Evolutionary conservation across 257 asterid species (phyloP).

Genomic region (Penstemon newberryi): DNA sequence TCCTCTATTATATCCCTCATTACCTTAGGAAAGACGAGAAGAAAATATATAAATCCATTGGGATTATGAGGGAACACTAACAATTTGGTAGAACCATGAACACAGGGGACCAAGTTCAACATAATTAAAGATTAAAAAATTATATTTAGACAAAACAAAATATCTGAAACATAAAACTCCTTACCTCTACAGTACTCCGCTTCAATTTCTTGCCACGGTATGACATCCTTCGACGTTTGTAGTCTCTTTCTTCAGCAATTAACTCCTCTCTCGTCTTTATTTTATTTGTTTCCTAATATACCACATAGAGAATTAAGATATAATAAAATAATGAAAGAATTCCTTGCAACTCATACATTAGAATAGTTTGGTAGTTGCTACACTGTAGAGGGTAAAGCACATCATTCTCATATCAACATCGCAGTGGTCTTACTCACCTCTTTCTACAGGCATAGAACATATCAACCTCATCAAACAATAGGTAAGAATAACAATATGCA

Average conservation of each 20-base stretch:
- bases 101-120: slow-evolving; percentile 10
- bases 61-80: neutral
- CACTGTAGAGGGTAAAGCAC: neutral
- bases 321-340: neutral
- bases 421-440: slow-evolving; percentile 10
- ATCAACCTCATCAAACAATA: neutral
- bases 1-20: slow-evolving; percentile 79
- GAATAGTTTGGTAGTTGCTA: neutral
- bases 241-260: slow-evolving; percentile 98
- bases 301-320: slow-evolving; percentile 15
- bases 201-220: slow-evolving; percentile 91
- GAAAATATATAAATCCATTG: slow-evolving; percentile 18
- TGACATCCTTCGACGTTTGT: slow-evolving; percentile 91
- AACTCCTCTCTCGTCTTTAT: slow-evolving; percentile 81
- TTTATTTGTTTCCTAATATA: slow-evolving; percentile 54
- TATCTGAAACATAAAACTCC: slow-evolving; percentile 7
- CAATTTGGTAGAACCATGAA: slow-evolving; percentile 1
- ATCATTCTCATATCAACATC: slow-evolving; percentile 3
- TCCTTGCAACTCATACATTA: neutral
- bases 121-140: neutral
- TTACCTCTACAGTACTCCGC: slow-evolving; percentile 70
- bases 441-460: neutral
- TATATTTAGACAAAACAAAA: neutral
- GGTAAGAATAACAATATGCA: neutral
- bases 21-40: slow-evolving; percentile 44